Base-by-base conservation (phyloP, 805 yeast species). In the Brettanomyces naardenensis region DNA sequence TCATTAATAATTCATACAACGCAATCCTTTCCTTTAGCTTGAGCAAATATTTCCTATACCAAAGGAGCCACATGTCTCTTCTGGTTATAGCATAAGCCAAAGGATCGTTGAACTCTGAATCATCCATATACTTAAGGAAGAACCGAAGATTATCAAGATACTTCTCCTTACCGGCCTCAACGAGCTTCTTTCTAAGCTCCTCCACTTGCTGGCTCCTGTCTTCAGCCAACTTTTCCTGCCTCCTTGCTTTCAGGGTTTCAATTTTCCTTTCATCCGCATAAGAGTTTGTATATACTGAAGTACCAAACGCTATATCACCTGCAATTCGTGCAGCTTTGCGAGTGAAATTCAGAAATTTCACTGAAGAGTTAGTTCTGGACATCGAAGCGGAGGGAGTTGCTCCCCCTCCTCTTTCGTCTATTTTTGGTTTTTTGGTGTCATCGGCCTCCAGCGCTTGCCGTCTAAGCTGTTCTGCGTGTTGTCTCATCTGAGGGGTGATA, bases 261-360 rank as follows among this genome's bases (percentile, higher is more conserved):
- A 44, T 43, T 29, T 36, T 37, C n/a, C 19, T 39, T 23, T 34
- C 41, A 4, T 27, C 23, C 3, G 42, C 55, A 7, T 44, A 46
- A 13, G 36, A 15, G 25, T 19, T 18, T 6, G 13, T 14, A 32
- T 31, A 42, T 19, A 19, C 44, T 4, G 53, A 42, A 13, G 49
- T 37, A 6, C 63, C 63, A 39, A 58, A 54, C 1, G 61, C 61
- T 6, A 58, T 39, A 35, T 58, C 61, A 7, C 58, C 58, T 1
- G 58, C 62, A 4, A 58, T 19, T 26, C 45, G 42, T 2, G 56
- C 46, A 2, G 61, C 63, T 38, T 43, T 55, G 26, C 47, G 50
- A 6, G 56, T 49, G 18, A 57, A 41, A 25, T 39, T 52, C 26
- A 44, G 28, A 4, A 56, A 28, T 14, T 48, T 40, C 14, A 6